Percentiles rank a stretch among this genome's conserved stretches.
phyloP scores from a whole-genome alignment of 2,329 filamentous ascomycete species.

The Fonsecaea pedrosoi region DNA sequence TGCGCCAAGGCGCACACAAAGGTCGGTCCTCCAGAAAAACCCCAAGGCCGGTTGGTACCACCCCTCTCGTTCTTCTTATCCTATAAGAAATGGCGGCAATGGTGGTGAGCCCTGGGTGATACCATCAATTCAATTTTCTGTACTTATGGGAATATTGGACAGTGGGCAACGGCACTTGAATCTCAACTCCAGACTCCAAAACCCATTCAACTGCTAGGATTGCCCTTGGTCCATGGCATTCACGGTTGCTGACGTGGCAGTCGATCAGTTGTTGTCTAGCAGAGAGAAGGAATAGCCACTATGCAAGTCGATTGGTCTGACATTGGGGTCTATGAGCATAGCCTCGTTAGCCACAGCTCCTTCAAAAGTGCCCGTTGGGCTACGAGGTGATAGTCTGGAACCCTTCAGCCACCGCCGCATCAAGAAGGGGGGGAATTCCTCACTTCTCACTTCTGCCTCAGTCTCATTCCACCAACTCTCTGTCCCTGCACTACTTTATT shows the following conservation, averaged over 20 bases:
- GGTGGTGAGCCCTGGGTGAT: neutral
- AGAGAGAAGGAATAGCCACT: neutral
- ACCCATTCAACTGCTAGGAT: neutral
- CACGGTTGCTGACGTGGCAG: constrained; percentile 22
- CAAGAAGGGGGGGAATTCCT: neutral
- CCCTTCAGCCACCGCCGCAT: constrained; percentile 2
- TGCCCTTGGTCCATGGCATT: neutral
- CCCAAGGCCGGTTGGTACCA: constrained; percentile 8
- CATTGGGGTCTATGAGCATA: neutral
- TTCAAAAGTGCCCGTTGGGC: neutral
- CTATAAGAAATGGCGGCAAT: constrained; percentile 6
- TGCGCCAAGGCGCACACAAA: constrained; percentile 3
- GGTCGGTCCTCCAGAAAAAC: neutral
- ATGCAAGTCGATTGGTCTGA: neutral
- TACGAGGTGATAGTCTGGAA: neutral
- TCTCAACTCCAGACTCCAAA: neutral
- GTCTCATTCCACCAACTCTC: constrained; percentile 1
- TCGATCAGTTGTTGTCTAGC: neutral
- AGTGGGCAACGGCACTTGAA: neutral
- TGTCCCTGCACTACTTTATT: neutral
- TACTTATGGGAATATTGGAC: neutral
- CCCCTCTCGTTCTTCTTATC: neutral
- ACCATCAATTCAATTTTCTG: neutral
- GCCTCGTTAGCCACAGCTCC: constrained; percentile 7
- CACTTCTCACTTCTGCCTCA: neutral